A percentile compares a stretch with the other conserved stretches of the same genome.
phyloP scores from a whole-genome alignment of 2,329 filamentous ascomycete species.

The Fusarium sp. region DNA sequence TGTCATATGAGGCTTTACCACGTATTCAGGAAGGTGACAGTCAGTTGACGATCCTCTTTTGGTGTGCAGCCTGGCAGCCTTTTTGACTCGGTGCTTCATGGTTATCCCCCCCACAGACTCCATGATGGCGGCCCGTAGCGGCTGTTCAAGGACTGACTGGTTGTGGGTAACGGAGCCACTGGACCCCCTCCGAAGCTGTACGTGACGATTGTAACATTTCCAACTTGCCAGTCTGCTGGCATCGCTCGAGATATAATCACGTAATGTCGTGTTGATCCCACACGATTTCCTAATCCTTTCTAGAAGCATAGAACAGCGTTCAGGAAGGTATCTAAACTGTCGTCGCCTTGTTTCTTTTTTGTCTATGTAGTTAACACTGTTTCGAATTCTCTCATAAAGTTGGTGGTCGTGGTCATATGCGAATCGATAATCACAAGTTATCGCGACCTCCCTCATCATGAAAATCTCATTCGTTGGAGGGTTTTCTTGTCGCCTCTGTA shows the following conservation, averaged over 20 bases:
- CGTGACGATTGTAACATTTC: constrained; percentile 22
- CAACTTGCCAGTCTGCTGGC: constrained; percentile 16
- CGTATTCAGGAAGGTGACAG: constrained; percentile 15
- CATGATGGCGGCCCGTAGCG: constrained; percentile 44
- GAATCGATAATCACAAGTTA: constrained; percentile 5
- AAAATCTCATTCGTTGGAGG: background rate
- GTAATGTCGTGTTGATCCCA: constrained; percentile 36
- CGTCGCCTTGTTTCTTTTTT: background rate
- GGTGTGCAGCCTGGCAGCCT: constrained; percentile 27
- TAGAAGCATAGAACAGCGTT: background rate
- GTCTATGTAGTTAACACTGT: background rate
- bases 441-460: background rate
- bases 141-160: constrained; percentile 36
- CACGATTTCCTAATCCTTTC: constrained; percentile 12
- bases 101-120: constrained; percentile 31
- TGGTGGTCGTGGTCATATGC: background rate
- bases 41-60: constrained; percentile 27
- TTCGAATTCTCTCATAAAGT: no score
- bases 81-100: constrained; percentile 24
- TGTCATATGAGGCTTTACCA: constrained; percentile 14
- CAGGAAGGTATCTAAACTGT: background rate
- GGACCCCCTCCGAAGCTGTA: constrained; percentile 10
- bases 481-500: background rate
- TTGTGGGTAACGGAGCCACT: constrained; percentile 31
- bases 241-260: constrained; percentile 29